phyloP scores from a whole-genome alignment of 306 rosid species.

The Vicia faba region DNA sequence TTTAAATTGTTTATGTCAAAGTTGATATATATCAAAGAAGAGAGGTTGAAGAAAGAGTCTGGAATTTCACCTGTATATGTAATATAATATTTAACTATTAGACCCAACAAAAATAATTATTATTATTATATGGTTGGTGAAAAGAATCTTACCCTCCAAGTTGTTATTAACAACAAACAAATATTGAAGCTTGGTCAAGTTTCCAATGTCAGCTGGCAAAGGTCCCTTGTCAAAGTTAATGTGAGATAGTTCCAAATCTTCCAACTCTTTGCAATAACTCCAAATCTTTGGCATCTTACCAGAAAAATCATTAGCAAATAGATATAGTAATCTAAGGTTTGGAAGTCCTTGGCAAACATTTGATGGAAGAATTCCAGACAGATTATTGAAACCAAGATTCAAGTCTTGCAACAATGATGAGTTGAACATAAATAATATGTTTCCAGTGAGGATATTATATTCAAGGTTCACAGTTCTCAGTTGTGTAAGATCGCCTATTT shows the following conservation, averaged over 20 bases:
- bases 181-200: constrained; percentile 12
- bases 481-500: neutral
- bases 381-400: neutral
- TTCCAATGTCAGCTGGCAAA: constrained; percentile 28
- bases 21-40: neutral
- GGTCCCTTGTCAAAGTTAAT: neutral
- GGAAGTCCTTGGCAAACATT: constrained; percentile 24
- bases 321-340: neutral
- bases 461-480: neutral
- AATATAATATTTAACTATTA: too few species aligned
- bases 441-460: neutral
- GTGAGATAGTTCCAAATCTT: neutral
- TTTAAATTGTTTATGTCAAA: neutral
- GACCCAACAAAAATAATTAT: too few species aligned
- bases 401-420: constrained; percentile 11
- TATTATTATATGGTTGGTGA: too few species aligned
- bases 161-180: neutral
- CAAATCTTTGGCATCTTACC: constrained; percentile 24
- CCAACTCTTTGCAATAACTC: constrained; percentile 25
- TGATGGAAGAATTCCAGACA: constrained; percentile 8
- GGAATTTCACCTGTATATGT: constrained; percentile 34
- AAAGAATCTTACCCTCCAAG: constrained; percentile 12
- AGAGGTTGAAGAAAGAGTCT: constrained; percentile 22
- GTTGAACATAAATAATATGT: neutral
- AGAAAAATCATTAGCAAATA: neutral